Percentiles rank a stretch among this genome's conserved stretches.
Evolutionary conservation across 495 filamentous ascomycete species (phyloP).

Genomic region (Xylaria bambusicola): DNA sequence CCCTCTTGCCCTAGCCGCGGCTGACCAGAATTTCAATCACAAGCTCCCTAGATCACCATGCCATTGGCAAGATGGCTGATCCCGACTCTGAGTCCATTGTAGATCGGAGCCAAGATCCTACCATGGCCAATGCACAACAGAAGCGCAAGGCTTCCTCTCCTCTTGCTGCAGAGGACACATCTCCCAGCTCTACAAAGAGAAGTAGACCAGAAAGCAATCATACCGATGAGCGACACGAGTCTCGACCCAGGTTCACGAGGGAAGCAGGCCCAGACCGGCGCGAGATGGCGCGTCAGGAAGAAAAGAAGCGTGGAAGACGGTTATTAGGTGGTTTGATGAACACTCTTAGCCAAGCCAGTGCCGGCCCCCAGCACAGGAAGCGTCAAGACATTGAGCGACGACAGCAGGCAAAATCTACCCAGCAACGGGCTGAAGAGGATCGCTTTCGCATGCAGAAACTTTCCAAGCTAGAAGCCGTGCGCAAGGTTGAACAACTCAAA

Average conservation of each 20-base stretch:
- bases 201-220: conserved; percentile 29
- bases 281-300: conserved; percentile 63
- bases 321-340: conserved; percentile 88
- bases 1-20: conserved; percentile 16
- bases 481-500: conserved; percentile 69
- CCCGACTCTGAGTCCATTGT: conserved; percentile 14
- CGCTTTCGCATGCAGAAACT: conserved; percentile 62
- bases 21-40: conserved; percentile 17
- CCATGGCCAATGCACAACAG: conserved; percentile 6
- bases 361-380: conserved; percentile 66
- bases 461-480: conserved; percentile 59
- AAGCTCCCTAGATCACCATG: conserved; percentile 23
- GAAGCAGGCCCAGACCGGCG: conserved; percentile 33
- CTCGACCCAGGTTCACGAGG: conserved; percentile 36
- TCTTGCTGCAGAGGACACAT: conserved; percentile 14
- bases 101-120: not conserved
- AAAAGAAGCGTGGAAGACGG: conserved; percentile 83
- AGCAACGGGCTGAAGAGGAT: conserved; percentile 68
- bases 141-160: conserved; percentile 33
- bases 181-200: conserved; percentile 31
- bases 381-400: conserved; percentile 88
- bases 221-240: conserved; percentile 27
- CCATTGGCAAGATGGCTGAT: conserved; percentile 21
- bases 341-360: conserved; percentile 79
- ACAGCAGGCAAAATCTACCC: conserved; percentile 78